A percentile compares a stretch with the other conserved stretches of the same genome.
Conservation (phyloP, 2,329 filamentous ascomycete species). For the Reticulascus tulasneorum region DNA sequence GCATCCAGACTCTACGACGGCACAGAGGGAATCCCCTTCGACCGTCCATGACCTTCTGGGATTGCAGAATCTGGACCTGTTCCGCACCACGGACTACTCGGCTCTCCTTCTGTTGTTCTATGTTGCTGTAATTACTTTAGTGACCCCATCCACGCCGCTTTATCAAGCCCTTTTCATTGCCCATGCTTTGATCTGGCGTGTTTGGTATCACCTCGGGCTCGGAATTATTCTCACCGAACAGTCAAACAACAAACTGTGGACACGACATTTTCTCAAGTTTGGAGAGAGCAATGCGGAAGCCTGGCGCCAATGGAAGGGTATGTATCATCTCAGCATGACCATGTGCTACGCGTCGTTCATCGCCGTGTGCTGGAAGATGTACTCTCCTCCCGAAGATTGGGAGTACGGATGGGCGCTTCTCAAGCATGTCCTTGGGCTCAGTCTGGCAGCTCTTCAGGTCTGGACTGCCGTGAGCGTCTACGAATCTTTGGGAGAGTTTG, state of each 20-base stretch:
- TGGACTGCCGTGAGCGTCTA: conserved; percentile 95
- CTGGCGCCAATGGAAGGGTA: conserved; percentile 96
- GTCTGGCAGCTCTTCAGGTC: conserved; percentile 78
- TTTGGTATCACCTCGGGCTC: conserved; percentile 89
- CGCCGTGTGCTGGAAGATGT: conserved; percentile 95
- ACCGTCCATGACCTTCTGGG: conserved; percentile 83
- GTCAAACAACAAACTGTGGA: conserved; percentile 90
- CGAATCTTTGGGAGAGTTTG: conserved; percentile 92
- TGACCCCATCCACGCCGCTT: conserved; percentile 71
- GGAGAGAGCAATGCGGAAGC: conserved; percentile 87
- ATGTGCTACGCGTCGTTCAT: conserved; percentile 88
- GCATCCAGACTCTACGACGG: conserved; percentile 17
- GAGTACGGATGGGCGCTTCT: conserved; percentile 79
- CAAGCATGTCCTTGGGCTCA: conserved; percentile 78
- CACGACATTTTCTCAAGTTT: conserved; percentile 94
- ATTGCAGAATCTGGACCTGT: conserved; percentile 77
- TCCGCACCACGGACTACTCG: conserved; percentile 80
- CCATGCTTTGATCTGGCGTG: conserved; percentile 76
- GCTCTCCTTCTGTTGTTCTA: conserved; percentile 74
- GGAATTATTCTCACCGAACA: conserved; percentile 81
- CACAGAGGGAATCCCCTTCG: conserved; percentile 44
- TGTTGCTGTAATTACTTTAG: conserved; percentile 66
- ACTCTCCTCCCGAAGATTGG: conserved; percentile 82
- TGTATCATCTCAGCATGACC: conserved; percentile 88
- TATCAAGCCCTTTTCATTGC: conserved; percentile 77